Conservation (phyloP, 306 rosid genomes). For the Medicago ruthenica region DNA sequence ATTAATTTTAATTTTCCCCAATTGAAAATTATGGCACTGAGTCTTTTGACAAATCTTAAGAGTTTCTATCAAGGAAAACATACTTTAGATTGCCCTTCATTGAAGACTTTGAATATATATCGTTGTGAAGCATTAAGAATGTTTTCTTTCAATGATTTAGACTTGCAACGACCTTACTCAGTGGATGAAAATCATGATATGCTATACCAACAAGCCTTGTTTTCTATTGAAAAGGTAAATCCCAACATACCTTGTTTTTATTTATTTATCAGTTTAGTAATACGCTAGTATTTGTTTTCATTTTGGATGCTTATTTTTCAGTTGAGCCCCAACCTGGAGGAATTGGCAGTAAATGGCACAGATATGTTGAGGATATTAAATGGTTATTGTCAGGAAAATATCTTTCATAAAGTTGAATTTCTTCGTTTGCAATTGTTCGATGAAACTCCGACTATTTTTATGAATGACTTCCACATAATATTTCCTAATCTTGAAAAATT, state of each 20-base stretch:
- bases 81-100: slow-evolving; percentile 15
- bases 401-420: background rate
- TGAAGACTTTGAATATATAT: background rate
- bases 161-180: background rate
- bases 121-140: slow-evolving; percentile 16
- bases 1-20: too few relatives aligned
- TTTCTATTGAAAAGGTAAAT: slow-evolving; percentile 22
- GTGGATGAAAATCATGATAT: background rate
- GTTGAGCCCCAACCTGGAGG: background rate
- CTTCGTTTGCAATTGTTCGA: background rate
- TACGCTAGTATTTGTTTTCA: background rate
- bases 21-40: rapidly evolving
- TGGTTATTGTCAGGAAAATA: background rate
- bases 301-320: background rate
- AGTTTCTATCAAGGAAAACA: background rate
- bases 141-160: background rate
- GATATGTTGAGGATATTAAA: background rate
- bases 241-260: too few relatives aligned
- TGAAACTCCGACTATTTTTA: background rate
- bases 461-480: background rate
- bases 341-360: background rate
- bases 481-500: background rate
- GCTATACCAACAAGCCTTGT: background rate
- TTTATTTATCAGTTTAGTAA: too few relatives aligned
- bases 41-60: background rate